Conservation (phyloP, 1,139 yeast genomes). For the Sugiyamaella novakii region DNA sequence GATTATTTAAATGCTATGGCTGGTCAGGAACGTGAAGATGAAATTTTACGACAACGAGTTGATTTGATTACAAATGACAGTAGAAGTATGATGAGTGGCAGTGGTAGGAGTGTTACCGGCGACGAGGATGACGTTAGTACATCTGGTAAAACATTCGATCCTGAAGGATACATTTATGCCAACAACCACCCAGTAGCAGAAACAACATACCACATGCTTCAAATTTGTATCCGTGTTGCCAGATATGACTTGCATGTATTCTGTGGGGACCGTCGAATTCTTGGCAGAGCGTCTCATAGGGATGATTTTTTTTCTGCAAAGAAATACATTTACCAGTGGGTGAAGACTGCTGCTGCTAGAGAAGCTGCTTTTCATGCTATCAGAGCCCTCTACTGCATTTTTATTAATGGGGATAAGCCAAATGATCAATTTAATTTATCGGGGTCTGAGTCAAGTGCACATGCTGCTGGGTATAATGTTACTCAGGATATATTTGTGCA, state of each 20-base stretch:
- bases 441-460: slow-evolving; percentile 1
- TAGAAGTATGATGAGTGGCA: slow-evolving; percentile 6
- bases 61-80: slow-evolving; percentile 2
- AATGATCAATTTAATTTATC: slow-evolving; percentile 33
- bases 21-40: slow-evolving; percentile 2
- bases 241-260: slow-evolving; percentile 14
- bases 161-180: slow-evolving; percentile 5
- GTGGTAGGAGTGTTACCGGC: slow-evolving; percentile 4
- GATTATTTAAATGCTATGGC: slow-evolving; percentile 6
- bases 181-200: slow-evolving; percentile 12
- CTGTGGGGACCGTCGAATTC: slow-evolving; percentile 59
- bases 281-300: slow-evolving; percentile 71
- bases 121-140: slow-evolving; percentile 1
- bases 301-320: slow-evolving; percentile 53
- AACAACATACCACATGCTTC: slow-evolving; percentile 12
- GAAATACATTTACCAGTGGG: slow-evolving; percentile 26
- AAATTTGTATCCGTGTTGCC: slow-evolving; percentile 10
- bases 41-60: not conserved
- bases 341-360: slow-evolving; percentile 36
- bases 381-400: slow-evolving; percentile 22
- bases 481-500: slow-evolving; percentile 54
- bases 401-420: slow-evolving; percentile 8
- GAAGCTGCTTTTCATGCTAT: slow-evolving; percentile 35
- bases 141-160: not conserved
- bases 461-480: slow-evolving; percentile 40